Evolutionary conservation across 1,284 basidiomycete species (phyloP), one percentile per base, ranked within the genome.

Genomic region (Boletus mariae): DNA sequence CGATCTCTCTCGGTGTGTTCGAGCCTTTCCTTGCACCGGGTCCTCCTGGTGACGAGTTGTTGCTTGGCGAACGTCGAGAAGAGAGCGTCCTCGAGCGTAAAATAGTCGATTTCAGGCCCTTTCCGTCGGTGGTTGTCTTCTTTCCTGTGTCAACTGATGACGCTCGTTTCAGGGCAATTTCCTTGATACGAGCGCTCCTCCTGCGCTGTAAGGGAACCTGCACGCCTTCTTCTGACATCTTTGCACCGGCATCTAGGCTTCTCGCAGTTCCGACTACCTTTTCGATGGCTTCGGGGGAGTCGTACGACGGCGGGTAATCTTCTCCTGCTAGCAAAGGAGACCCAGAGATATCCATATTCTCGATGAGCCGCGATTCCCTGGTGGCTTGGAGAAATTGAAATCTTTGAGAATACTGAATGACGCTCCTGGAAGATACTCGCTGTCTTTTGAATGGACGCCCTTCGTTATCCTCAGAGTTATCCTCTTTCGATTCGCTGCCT

Each of bases 101-200:
- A 28, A 57, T 29, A n/a, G 53, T 45, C 12, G 55, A 23, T 43
- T 55, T 66, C 49, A 38, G 12, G 25, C 26, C 32, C 20, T n/a
- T 46, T 41, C 34, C 32, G 17, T 35, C 25, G 5, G 15, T 17
- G 23, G 20, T 17, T 15, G 23, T 46, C 28, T 47, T 47, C 45
- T 53, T 54, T 32, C 34, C 37, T 7, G 23, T 9, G 20, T 44
- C 37, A 10, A 52, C n/a, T 4, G 56, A 61, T 15, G 53, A 54
- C 0, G 42, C 42, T 41, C 57, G 64, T 43, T 52, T 64, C 15
- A 64, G 38, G 7, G 47, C 37, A 8, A 61, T 46, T 38, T 57
- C 59, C 34, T 52, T 53, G 41, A 70, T 67, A 20, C 66, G 69
- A 32, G 56, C 54, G 41, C 69, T 71, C 44, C 65, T 55, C 47